Base-by-base conservation (phyloP, 805 yeast genomes). In the Kazachstania taianensis region DNA sequence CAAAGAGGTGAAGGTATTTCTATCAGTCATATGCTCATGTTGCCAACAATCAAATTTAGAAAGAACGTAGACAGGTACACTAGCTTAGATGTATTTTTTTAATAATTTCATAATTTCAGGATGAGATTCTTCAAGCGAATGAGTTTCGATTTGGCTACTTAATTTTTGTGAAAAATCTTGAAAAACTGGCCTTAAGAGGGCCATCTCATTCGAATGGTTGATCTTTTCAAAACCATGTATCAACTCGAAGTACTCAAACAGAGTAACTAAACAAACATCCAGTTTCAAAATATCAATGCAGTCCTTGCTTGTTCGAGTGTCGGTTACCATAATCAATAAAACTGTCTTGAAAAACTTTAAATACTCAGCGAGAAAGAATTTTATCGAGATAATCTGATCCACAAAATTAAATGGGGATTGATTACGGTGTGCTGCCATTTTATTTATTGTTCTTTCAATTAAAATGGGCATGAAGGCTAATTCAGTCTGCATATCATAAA, bases 381-480 rank as follows among this genome's bases (percentile, higher is more conserved):
- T 27, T 16, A 34, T 27, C 4, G 37, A 34, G 7, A 34, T 28
- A 15, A 34, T 34, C 6, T 16, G 16, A 20, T 34, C 30, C 8
- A 34, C 37, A 15, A 34, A 9, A 19, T 34, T 24, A 28, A 14
- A 34, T 12, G 28, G 15, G 14, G 5, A 17, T 4, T 16, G 9
- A 9, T 17, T 19, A 7, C 12, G 18, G 16, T 20, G 27, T n/a
- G 22, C 24, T 18, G 38, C 33, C 19, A 45, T 24, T 32, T 43
- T 45, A 25, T 37, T 24, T 14, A 53, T 36, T 4, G 48, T 41
- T 8, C 39, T 42, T 26, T 55, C 56, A 9, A 52, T 51, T 6
- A 55, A 17, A 17, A 46, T 24, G 10, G 57, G 55, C 30, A 55
- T 33, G 20, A 43, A 45, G 15, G 39, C 43, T 10, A 46, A 27